phyloP scores from a whole-genome alignment of 2,329 filamentous ascomycete species.

The Aureobasidium leucospermi region DNA sequence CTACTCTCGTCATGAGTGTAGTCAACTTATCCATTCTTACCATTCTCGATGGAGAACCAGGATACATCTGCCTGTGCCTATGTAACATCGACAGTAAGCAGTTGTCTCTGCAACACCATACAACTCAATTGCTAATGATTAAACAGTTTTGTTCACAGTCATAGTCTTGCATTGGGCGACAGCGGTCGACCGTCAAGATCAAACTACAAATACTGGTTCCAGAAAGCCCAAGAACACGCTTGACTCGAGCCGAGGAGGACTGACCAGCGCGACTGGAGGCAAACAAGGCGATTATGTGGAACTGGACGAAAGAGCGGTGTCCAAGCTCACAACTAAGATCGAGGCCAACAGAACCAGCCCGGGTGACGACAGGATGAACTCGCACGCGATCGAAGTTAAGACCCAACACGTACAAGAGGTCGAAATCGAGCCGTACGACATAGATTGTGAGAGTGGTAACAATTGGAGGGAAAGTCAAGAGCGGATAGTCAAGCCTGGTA shows the following conservation, averaged over 20 bases:
- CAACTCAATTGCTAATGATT: neutral
- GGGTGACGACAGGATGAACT: neutral
- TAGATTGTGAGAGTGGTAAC: neutral
- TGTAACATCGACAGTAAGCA: constrained; percentile 55
- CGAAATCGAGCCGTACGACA: neutral
- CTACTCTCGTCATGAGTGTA: constrained; percentile 52
- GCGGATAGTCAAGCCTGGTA: neutral
- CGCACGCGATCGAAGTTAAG: neutral
- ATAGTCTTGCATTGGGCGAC: constrained; percentile 57
- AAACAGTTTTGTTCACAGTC: constrained; percentile 47
- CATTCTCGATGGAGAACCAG: constrained; percentile 53
- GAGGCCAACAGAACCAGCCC: neutral
- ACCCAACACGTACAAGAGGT: constrained; percentile 3
- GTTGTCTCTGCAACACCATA: no score
- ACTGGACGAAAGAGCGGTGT: neutral
- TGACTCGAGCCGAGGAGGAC: neutral
- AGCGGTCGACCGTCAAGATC: constrained; percentile 26
- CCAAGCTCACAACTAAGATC: neutral
- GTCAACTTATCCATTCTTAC: constrained; percentile 54
- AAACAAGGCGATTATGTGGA: neutral
- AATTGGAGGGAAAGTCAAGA: neutral
- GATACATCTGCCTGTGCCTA: constrained; percentile 59
- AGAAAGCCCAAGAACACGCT: neutral
- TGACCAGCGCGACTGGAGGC: neutral
- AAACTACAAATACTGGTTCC: neutral